Conservation (phyloP, 768 basidiomycete species). For the Obba rivulosa region DNA sequence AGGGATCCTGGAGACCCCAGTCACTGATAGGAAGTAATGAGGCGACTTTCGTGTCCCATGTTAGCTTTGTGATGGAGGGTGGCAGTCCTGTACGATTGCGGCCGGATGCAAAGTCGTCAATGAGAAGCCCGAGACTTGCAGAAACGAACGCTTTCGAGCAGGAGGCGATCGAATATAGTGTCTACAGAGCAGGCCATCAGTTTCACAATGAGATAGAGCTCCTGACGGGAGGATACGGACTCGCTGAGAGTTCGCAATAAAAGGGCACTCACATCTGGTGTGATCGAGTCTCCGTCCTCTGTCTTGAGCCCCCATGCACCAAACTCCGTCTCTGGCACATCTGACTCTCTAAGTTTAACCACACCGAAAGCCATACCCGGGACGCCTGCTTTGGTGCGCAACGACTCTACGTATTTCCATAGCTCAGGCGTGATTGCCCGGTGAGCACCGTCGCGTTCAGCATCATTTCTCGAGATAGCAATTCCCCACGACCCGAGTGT, state of each 20-base stretch:
- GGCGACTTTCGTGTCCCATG: conserved; percentile 23
- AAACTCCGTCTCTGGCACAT: background rate
- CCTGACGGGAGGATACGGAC: no score
- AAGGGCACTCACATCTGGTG: conserved; percentile 8
- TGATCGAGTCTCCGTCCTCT: conserved; percentile 9
- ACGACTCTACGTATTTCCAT: conserved; percentile 4
- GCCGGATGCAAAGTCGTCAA: conserved; percentile 2
- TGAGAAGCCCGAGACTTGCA: background rate
- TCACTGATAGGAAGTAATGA: conserved; percentile 31
- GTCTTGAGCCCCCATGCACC: conserved; percentile 8
- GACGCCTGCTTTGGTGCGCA: conserved; percentile 4
- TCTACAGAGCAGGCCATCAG: background rate
- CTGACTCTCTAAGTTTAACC: conserved; percentile 1
- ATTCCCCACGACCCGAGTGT: no score
- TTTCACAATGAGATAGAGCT: no score
- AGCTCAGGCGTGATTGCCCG: conserved; percentile 4
- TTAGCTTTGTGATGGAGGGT: conserved; percentile 7
- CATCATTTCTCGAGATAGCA: no score
- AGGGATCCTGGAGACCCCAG: conserved; percentile 37
- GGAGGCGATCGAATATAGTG: background rate
- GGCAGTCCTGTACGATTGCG: conserved; percentile 8
- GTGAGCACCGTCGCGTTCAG: no score
- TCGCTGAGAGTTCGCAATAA: background rate
- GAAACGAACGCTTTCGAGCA: background rate
- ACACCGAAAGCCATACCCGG: conserved; percentile 14